Evolutionary conservation across 306 rosid species (phyloP).

Genomic region (Gillenia trifoliata): DNA sequence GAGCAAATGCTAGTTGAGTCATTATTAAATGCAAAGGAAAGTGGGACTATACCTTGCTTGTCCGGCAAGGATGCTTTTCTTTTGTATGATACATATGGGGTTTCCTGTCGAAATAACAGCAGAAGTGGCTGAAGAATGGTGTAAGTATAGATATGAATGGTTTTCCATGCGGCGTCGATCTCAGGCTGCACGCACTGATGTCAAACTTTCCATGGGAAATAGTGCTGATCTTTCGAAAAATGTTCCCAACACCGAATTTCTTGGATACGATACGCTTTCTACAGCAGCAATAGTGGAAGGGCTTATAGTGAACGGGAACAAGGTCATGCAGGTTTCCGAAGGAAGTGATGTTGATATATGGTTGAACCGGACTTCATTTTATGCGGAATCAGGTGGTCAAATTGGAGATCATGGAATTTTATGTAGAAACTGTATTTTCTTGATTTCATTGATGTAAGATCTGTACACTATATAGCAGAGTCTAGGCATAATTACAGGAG

Average conservation of each 20-base stretch:
- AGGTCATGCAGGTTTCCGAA: constrained; percentile 57
- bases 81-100: constrained; percentile 83
- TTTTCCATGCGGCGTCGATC: constrained; percentile 85
- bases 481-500: too few relatives aligned
- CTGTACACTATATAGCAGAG: too few relatives aligned
- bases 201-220: constrained; percentile 60
- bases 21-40: constrained; percentile 36
- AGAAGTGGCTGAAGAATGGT: constrained; percentile 79
- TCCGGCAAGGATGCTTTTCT: constrained; percentile 77
- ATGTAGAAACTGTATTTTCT: too few relatives aligned
- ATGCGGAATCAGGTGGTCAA: constrained; percentile 98
- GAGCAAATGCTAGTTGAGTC: constrained; percentile 55
- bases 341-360: constrained; percentile 82
- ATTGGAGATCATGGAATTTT: constrained; percentile 87
- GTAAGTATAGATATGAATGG: constrained; percentile 66
- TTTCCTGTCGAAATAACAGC: constrained; percentile 77
- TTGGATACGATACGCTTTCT: constrained; percentile 74
- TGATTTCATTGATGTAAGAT: too few relatives aligned
- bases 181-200: constrained; percentile 66
- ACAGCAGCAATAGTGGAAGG: constrained; percentile 73
- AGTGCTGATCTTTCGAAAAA: constrained; percentile 51
- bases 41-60: constrained; percentile 52
- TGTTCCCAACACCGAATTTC: constrained; percentile 74
- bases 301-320: constrained; percentile 73
- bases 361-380: constrained; percentile 83